These are phyloP conservation scores for Verticillium nubilum DNA, from an alignment of 2,329 filamentous ascomycete species.

Conservation along the genomic window DNA sequence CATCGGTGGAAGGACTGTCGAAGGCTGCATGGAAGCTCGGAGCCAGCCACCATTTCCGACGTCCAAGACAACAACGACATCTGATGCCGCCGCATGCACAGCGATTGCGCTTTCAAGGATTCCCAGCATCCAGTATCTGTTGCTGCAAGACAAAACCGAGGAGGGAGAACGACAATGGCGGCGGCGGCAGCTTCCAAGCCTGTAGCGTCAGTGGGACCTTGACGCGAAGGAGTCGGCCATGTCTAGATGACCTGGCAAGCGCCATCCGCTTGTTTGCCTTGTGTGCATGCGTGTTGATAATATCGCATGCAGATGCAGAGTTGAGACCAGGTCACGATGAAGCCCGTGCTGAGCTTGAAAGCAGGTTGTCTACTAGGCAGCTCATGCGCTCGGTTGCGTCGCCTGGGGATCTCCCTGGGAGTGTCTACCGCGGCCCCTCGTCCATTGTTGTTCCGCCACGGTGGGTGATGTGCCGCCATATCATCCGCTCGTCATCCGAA, in stretches of 20 bases:
- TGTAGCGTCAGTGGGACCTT: not conserved
- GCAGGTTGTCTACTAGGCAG: not conserved
- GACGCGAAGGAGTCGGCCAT: not conserved
- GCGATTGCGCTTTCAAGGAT: not conserved
- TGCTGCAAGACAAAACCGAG: not conserved
- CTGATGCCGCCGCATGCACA: not conserved
- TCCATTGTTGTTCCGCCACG: not conserved
- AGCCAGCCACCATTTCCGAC: not conserved
- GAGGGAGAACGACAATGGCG: not conserved
- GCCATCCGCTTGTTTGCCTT: not conserved
- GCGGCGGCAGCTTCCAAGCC: not conserved
- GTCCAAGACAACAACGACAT: not conserved
- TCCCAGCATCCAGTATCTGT: not conserved
- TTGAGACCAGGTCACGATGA: not conserved
- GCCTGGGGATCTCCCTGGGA: not conserved
- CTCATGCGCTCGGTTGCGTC: not conserved
- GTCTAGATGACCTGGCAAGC: not conserved
- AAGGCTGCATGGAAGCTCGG: slow-evolving; percentile 3
- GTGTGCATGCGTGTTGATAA: not conserved
- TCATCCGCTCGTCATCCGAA: not conserved
- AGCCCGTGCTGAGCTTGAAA: not conserved
- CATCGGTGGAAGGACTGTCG: slow-evolving; percentile 2
- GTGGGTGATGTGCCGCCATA: not conserved
- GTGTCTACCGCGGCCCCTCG: not conserved
- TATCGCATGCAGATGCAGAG: not conserved